phyloP scores from a whole-genome alignment of 1,284 basidiomycete species.

The Pyrrhoderma noxium region DNA sequence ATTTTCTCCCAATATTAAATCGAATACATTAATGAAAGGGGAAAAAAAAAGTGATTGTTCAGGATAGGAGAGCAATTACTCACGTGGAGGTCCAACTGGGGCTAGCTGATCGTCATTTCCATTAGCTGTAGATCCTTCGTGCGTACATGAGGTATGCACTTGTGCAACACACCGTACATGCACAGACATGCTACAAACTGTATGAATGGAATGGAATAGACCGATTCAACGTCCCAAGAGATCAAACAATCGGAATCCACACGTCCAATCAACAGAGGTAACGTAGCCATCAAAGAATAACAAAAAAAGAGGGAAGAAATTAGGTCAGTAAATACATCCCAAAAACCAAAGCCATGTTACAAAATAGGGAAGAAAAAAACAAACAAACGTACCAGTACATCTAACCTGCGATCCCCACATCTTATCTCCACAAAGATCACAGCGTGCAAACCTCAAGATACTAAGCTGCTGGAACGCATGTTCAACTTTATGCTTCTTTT shows the following conservation, averaged over 20 bases:
- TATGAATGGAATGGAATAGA: background rate
- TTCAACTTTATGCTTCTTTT: conserved; percentile 43
- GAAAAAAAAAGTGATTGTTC: background rate
- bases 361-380: conserved; percentile 3
- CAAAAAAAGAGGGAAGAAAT: no score
- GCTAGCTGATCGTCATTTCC: conserved; percentile 33
- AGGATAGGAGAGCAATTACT: no score
- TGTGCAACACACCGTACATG: conserved; percentile 66
- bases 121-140: conserved; percentile 30
- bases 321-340: no score
- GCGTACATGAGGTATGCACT: conserved; percentile 51
- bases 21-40: background rate
- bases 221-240: background rate
- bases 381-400: conserved; percentile 62
- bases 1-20: no score
- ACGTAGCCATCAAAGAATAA: no score
- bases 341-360: no score
- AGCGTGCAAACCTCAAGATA: conserved; percentile 82
- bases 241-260: conserved; percentile 1
- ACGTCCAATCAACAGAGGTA: no score
- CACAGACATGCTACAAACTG: conserved; percentile 65
- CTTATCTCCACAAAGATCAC: conserved; percentile 95
- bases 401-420: conserved; percentile 96
- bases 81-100: conserved; percentile 41
- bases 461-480: conserved; percentile 91